These are phyloP conservation scores for Aspergillus tanneri DNA, from an alignment of 2,329 filamentous ascomycete species.

Conservation along the genomic window DNA sequence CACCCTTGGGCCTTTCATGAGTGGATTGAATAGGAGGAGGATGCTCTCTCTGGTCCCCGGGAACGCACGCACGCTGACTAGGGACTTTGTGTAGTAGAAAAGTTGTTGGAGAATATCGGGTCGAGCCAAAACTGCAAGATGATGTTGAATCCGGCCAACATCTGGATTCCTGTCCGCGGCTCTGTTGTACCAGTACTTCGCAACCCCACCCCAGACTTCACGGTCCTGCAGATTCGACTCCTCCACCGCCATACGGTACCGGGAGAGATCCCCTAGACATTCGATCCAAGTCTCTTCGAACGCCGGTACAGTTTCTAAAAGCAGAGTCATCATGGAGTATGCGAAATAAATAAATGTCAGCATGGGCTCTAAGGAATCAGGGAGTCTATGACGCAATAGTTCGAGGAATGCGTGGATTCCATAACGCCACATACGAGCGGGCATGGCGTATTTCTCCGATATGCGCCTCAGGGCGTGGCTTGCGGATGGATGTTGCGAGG, in stretches of 20 bases:
- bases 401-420: constrained; percentile 86
- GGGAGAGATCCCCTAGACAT: constrained; percentile 79
- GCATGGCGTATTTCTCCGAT: constrained; percentile 84
- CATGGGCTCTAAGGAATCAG: constrained; percentile 82
- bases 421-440: constrained; percentile 89
- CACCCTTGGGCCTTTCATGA: constrained; percentile 43
- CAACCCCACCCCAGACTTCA: constrained; percentile 79
- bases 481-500: constrained; percentile 80
- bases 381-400: constrained; percentile 70
- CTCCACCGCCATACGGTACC: constrained; percentile 90
- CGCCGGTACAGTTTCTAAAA: constrained; percentile 78
- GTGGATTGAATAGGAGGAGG: constrained; percentile 54
- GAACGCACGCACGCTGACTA: constrained; percentile 57
- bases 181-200: constrained; percentile 79
- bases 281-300: constrained; percentile 94
- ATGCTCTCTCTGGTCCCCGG: constrained; percentile 57
- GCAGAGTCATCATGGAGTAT: constrained; percentile 83
- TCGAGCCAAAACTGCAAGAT: constrained; percentile 68
- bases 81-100: constrained; percentile 59
- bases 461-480: constrained; percentile 65
- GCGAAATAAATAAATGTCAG: constrained; percentile 83
- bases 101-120: constrained; percentile 59
- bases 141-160: constrained; percentile 80
- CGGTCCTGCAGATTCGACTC: constrained; percentile 72
- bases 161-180: constrained; percentile 74